Evolutionary conservation across 495 filamentous ascomycete genomes (phyloP).

Genomic region (Penicillium tannophilum): DNA sequence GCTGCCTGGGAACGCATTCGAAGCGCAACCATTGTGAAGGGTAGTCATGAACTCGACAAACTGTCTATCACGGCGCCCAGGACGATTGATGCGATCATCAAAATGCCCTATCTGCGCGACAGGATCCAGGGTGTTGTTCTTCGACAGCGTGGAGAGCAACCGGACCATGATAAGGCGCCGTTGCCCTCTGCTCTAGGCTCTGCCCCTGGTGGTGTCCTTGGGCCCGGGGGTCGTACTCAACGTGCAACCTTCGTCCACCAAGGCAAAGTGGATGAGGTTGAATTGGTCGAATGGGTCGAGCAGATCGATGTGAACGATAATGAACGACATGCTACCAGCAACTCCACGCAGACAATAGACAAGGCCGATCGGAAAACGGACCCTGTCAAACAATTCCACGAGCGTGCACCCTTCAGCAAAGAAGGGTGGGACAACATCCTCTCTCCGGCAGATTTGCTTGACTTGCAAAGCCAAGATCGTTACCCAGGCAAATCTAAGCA

Average conservation of each 20-base stretch:
- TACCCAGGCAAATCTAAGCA: too few species aligned
- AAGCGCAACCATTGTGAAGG: slow-evolving; percentile 34
- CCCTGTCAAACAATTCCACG: not conserved
- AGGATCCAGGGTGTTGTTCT: slow-evolving; percentile 44
- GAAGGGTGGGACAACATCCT: not conserved
- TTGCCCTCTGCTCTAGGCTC: slow-evolving; percentile 12
- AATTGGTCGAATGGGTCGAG: not conserved
- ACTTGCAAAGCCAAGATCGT: not conserved
- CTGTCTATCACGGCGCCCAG: slow-evolving; percentile 46
- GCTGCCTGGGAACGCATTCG: slow-evolving; percentile 47
- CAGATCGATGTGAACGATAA: not conserved
- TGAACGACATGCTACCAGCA: not conserved
- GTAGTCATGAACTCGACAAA: slow-evolving; percentile 31
- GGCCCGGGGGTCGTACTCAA: not conserved
- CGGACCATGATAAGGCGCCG: slow-evolving; percentile 9
- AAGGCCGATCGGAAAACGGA: not conserved
- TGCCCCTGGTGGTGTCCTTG: slow-evolving; percentile 18
- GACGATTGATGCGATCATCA: slow-evolving; percentile 52
- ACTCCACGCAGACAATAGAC: not conserved
- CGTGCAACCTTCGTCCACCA: not conserved
- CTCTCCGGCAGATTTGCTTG: not conserved
- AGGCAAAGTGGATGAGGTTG: not conserved
- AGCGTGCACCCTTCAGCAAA: not conserved
- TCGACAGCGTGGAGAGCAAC: slow-evolving; percentile 25
- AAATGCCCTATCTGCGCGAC: slow-evolving; percentile 55